phyloP scores from a whole-genome alignment of 1,284 basidiomycete species.

The Ceratorhiza oryzae-sativae region DNA sequence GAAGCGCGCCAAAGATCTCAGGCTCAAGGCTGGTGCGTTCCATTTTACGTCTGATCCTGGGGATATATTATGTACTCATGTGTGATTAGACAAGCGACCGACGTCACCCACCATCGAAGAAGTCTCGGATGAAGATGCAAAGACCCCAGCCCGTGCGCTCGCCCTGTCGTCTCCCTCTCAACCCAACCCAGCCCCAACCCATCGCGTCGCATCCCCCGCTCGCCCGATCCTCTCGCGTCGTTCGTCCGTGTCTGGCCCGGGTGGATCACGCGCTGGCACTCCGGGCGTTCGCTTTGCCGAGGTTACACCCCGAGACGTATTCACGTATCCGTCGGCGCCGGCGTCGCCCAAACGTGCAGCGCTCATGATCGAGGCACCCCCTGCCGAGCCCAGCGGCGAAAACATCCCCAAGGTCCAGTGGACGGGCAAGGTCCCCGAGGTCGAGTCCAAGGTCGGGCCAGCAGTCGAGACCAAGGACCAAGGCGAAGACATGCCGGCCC shows the following conservation, averaged over 20 bases:
- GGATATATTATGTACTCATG: conserved; percentile 21
- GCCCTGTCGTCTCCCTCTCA: not conserved
- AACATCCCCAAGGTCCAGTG: conserved; percentile 28
- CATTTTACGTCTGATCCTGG: conserved; percentile 24
- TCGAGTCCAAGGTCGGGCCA: conserved; percentile 1
- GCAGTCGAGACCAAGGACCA: not conserved
- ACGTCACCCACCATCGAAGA: conserved; percentile 25
- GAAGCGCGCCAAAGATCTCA: conserved; percentile 59
- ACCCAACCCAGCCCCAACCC: not conserved
- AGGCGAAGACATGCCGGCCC: conserved; percentile 12
- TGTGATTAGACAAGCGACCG: conserved; percentile 23
- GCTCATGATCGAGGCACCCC: conserved; percentile 58
- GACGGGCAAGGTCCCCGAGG: conserved; percentile 23
- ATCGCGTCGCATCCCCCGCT: conserved; percentile 18
- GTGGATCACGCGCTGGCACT: not conserved
- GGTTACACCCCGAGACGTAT: conserved; percentile 61
- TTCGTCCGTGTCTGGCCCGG: conserved; percentile 39
- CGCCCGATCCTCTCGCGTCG: conserved; percentile 4
- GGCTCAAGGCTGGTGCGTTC: conserved; percentile 50
- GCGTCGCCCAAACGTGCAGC: conserved; percentile 67
- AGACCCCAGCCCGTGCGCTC: not conserved
- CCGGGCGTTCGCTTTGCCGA: conserved; percentile 64
- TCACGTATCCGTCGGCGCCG: conserved; percentile 80
- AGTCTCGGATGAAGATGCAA: conserved; percentile 35
- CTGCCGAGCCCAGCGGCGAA: conserved; percentile 53